Conservation (phyloP, 306 rosid species). For the Aeschynomene evenia region DNA sequence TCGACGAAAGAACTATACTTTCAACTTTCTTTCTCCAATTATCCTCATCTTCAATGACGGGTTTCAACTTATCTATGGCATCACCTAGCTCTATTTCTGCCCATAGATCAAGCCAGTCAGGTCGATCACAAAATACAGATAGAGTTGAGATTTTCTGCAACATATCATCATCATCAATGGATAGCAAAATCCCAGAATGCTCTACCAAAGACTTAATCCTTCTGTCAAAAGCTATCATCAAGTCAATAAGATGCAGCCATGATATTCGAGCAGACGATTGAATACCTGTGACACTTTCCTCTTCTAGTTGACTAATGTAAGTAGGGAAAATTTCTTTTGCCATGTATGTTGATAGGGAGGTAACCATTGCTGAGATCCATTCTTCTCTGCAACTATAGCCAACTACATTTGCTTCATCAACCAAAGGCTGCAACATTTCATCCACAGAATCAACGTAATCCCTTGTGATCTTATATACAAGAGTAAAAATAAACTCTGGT, state of each 20-base stretch:
- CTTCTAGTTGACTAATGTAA: constrained; percentile 52
- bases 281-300: constrained; percentile 46
- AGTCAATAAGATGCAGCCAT: constrained; percentile 86
- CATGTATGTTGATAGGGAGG: constrained; percentile 78
- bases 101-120: constrained; percentile 97
- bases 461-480: constrained; percentile 74
- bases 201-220: constrained; percentile 73
- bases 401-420: constrained; percentile 77
- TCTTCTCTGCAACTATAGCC: constrained; percentile 97
- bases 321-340: constrained; percentile 85
- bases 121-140: constrained; percentile 79
- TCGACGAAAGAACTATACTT: constrained; percentile 46
- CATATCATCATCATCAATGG: constrained; percentile 61
- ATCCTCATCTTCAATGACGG: constrained; percentile 54
- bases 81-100: constrained; percentile 84
- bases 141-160: constrained; percentile 66
- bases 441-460: constrained; percentile 86
- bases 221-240: constrained; percentile 94
- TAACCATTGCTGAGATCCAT: constrained; percentile 87
- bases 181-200: constrained; percentile 63
- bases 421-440: constrained; percentile 88
- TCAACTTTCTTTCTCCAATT: constrained; percentile 76
- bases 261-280: constrained; percentile 61
- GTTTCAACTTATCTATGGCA: constrained; percentile 61
- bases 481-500: constrained; percentile 89